Evolutionary conservation across 352 stramenopile genomes (phyloP), one percentile per base, ranked within the genome.

Genomic region (Globisporangium orthogonon): DNA sequence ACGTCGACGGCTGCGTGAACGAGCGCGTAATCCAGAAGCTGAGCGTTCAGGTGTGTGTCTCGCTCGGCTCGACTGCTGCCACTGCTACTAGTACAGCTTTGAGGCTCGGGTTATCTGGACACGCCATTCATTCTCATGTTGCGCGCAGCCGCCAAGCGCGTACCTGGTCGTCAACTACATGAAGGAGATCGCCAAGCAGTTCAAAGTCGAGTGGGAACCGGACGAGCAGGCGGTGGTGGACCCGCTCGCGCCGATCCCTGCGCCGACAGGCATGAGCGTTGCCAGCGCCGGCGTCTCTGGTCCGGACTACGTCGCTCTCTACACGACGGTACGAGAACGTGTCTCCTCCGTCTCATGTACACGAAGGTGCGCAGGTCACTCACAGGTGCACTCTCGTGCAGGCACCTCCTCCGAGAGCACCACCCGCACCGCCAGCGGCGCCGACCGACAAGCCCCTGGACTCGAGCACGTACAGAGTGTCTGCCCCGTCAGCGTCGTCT

Each of bases 141-240:
- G 40, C 14, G 40, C 14, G 13, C 60, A 91, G 70, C 95, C 94
- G n/a, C 95, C 95, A 1, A 95, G 87, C 48, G 93, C 92, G 7
- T 98, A 96, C 54, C 61, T 98, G 9, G 94, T 98, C 18, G 86
- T 98, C 31, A 97, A 94, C 28, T 98, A 98, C 77, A 88, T 98
- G 75, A 97, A 98, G 49, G 89, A 95, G 62, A 98, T 98, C 67
- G 91, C 91, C 7, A 96, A 97, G 58, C 86, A 98, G 63, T 97
- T 96, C 66, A 87, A 97, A 13, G 88, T 98, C n/a, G 69, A 95
- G 48, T 98, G 94, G 91, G 90, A 95, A 33, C 90, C 90, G 4
- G 74, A 89, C 15, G 81, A 96, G 62, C 57, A 67, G 0, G 69
- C 74, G 53, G 85, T 96, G 60, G 62, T 74, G 6, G 83, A 97